phyloP scores from a whole-genome alignment of 2,329 filamentous ascomycete species.

The Didymella pomorum region DNA sequence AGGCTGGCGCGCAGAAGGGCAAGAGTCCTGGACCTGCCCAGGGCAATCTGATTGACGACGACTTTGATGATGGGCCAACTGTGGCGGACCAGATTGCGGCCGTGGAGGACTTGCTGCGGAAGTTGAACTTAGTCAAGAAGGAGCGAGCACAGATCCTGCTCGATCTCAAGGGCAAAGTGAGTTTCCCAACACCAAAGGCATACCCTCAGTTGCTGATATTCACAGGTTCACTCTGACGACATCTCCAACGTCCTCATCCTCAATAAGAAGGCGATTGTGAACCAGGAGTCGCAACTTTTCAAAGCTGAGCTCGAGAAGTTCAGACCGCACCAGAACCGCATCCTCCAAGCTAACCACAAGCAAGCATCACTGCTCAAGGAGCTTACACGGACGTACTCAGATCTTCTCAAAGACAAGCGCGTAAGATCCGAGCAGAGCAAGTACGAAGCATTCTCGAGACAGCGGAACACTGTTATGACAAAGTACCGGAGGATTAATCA shows the following conservation, averaged over 20 bases:
- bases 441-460: slow-evolving; percentile 86
- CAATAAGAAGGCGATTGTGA: slow-evolving; percentile 95
- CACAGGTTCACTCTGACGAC: slow-evolving; percentile 90
- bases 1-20: slow-evolving; percentile 70
- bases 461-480: slow-evolving; percentile 79
- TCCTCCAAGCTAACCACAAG: slow-evolving; percentile 94
- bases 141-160: slow-evolving; percentile 92
- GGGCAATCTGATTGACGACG: slow-evolving; percentile 86
- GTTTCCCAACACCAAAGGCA: slow-evolving; percentile 26
- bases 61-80: slow-evolving; percentile 82
- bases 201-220: slow-evolving; percentile 8
- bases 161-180: slow-evolving; percentile 95
- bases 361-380: slow-evolving; percentile 95
- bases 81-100: slow-evolving; percentile 88
- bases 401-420: slow-evolving; percentile 89
- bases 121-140: slow-evolving; percentile 88
- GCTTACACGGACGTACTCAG: slow-evolving; percentile 84
- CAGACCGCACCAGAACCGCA: slow-evolving; percentile 85
- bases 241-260: slow-evolving; percentile 97
- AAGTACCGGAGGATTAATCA: slow-evolving; percentile 93
- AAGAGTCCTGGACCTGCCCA: slow-evolving; percentile 71
- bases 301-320: slow-evolving; percentile 98
- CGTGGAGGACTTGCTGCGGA: slow-evolving; percentile 90
- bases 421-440: slow-evolving; percentile 94
- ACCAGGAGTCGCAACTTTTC: slow-evolving; percentile 91